Evolutionary conservation across 257 asterid genomes (phyloP), one percentile per base, ranked within the genome.

Genomic region (Solanum verrucosum): DNA sequence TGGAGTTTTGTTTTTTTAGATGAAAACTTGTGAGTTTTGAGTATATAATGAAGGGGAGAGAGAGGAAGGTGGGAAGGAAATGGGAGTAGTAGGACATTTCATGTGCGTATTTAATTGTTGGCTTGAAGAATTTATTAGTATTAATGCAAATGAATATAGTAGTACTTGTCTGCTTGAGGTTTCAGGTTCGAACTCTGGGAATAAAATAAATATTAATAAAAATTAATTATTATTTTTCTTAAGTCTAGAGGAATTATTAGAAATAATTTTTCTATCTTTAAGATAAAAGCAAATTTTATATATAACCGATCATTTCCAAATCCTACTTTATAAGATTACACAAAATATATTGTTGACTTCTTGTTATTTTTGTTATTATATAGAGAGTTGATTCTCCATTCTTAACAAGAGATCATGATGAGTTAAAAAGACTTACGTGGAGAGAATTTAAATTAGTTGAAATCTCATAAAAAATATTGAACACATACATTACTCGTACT

Each of bases 71-170:
- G 88, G 85, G 49, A 86, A 27, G 68, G 68, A 72, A 59, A 86
- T 74, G 88, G 85, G 72, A 27, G 75, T 5, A 82, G 88, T 74
- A 52, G 85, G 88, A 86, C 85, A 37, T 35, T 52, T 86, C 88
- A 86, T 74, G 74, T 73, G 82, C 37, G 16, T 86, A 86, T 86
- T 86, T 44, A 73, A 86, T 86, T 86, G 73, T 52, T 13, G 16
- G 85, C 59, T 35, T 52, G 52, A 74, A 74, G 35, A 21, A 72
- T 34, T 86, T 33, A 34, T 23, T 73, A 34, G 15, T 23, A 31
- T 46, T 86, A 82, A 82, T 49, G 86, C 44, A 82, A 49, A 49
- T 82, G 44, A 49, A 49, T 9, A 35, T 37, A 37, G 20, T 35
- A 18, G 3, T 74, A 74, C 9, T 74, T 35, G 20, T 5, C 2